phyloP scores from a whole-genome alignment of 2,329 filamentous ascomycete genomes.

The Paecilomyces niveus region DNA sequence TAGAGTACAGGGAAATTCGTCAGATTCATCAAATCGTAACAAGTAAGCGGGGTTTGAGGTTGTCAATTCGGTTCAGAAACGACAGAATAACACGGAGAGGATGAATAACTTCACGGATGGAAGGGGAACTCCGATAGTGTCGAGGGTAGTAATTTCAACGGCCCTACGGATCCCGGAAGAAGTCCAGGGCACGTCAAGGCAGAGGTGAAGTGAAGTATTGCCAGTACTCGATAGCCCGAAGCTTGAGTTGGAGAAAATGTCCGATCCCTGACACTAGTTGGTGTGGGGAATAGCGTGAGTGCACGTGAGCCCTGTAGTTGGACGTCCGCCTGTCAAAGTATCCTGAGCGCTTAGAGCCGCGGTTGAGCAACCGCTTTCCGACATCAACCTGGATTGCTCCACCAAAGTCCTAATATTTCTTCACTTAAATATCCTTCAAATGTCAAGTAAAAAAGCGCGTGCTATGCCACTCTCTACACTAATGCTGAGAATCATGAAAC shows the following conservation, averaged over 20 bases:
- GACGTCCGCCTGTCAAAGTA: not conserved
- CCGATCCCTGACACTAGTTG: not conserved
- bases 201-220: constrained; percentile 1
- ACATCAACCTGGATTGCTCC: not conserved
- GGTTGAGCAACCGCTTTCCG: not conserved
- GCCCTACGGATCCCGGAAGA: not conserved
- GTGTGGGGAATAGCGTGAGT: not conserved
- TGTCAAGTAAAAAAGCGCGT: not conserved
- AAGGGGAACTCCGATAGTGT: not conserved
- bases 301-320: not conserved
- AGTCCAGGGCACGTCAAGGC: not conserved
- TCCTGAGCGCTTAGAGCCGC: not conserved
- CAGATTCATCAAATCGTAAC: constrained; percentile 35
- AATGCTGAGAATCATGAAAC: not conserved
- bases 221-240: constrained; percentile 1
- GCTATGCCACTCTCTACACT: not conserved
- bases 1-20: constrained; percentile 29
- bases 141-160: not conserved
- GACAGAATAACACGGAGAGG: not conserved
- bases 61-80: not conserved
- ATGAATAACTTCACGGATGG: not conserved
- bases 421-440: not conserved
- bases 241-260: constrained; percentile 1
- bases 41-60: constrained; percentile 3
- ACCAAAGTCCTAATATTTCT: not conserved